These are phyloP conservation scores for Rubus idaeus DNA, from an alignment of 306 rosid species.

Conservation along the genomic window DNA sequence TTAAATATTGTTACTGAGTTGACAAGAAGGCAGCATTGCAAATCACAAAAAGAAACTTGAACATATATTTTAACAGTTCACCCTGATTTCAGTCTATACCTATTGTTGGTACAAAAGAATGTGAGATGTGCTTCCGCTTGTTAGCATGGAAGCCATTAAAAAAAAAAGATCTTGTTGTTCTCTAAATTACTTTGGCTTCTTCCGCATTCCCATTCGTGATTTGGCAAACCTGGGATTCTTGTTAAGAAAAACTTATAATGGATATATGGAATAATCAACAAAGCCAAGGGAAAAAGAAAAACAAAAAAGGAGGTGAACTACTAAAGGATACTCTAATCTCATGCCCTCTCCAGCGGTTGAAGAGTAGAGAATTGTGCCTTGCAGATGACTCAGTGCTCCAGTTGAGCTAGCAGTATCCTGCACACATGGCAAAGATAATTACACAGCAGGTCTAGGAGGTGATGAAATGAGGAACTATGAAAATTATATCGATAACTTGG, in stretches of 20 bases:
- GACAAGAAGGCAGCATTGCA: neutral
- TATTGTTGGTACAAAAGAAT: neutral
- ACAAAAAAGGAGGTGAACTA: constrained; percentile 1
- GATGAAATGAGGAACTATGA: neutral
- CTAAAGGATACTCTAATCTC: constrained; percentile 87
- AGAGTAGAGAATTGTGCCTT: constrained; percentile 77
- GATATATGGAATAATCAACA: neutral
- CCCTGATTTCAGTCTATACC: neutral
- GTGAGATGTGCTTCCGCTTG: neutral
- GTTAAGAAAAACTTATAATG: constrained; percentile 47
- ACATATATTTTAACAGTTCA: neutral
- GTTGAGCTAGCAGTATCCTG: constrained; percentile 73
- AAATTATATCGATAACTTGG: neutral
- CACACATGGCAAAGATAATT: constrained; percentile 16
- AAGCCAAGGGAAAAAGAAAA: neutral
- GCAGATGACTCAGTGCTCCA: constrained; percentile 68
- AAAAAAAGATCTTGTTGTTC: neutral
- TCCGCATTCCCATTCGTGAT: constrained; percentile 95
- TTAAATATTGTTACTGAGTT: neutral
- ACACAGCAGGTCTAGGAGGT: neutral
- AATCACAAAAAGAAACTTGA: neutral
- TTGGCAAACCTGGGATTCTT: constrained; percentile 64
- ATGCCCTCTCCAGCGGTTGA: constrained; percentile 85
- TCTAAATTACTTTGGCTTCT: constrained; percentile 55
- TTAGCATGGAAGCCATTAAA: neutral